phyloP scores from a whole-genome alignment of 768 basidiomycete genomes.

The Macrolepiota dolichaula region DNA sequence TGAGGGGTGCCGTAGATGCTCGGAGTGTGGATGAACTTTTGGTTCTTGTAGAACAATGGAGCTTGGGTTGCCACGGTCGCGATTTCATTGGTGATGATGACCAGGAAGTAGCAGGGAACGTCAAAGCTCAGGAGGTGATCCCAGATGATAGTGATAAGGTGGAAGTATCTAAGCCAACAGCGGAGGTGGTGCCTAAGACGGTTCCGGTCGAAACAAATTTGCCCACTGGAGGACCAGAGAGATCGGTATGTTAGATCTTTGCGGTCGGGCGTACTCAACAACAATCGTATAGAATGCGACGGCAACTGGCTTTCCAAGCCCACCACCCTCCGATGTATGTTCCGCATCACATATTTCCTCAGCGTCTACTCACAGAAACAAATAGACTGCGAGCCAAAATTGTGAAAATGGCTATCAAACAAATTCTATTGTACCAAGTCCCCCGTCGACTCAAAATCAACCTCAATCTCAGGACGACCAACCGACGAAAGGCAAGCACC shows the following conservation, averaged over 20 bases:
- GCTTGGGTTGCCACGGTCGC: slow-evolving; percentile 26
- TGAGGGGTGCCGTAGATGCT: slow-evolving; percentile 40
- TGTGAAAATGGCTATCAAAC: background rate
- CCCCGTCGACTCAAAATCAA: background rate
- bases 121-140: background rate
- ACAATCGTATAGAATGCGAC: background rate
- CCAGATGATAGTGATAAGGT: background rate
- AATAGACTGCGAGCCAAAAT: background rate
- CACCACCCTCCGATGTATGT: background rate
- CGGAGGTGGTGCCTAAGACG: background rate
- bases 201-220: background rate
- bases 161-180: background rate
- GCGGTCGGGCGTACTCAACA: background rate
- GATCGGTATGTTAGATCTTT: background rate
- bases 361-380: background rate
- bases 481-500: background rate
- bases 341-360: background rate
- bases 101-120: background rate
- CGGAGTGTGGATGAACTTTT: slow-evolving; percentile 33
- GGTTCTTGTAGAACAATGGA: slow-evolving; percentile 37
- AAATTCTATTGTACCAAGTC: background rate
- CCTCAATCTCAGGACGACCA: background rate
- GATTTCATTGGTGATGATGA: slow-evolving; percentile 4
- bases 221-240: background rate
- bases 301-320: background rate